Evolutionary conservation across 1,139 yeast species (phyloP).

Genomic region (Kodamaea plutei): DNA sequence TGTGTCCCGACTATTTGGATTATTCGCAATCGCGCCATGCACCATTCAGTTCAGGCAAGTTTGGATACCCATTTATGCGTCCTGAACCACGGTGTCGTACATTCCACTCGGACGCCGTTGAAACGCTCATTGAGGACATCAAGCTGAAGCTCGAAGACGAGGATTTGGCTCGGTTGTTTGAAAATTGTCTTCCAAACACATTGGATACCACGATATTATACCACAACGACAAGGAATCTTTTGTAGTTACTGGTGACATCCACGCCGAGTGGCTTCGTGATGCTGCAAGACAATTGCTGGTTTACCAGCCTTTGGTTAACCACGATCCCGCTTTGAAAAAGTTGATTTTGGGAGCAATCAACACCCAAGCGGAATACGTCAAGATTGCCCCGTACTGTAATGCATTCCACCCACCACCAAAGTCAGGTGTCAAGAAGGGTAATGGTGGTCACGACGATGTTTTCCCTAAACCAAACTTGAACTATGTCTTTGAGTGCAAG

Average conservation of each 20-base stretch:
- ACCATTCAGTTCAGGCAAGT: constrained; percentile 48
- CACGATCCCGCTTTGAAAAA: constrained; percentile 47
- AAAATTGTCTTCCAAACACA: constrained; percentile 84
- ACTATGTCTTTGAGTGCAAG: constrained; percentile 79
- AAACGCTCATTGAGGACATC: constrained; percentile 54
- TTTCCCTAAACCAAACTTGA: constrained; percentile 66
- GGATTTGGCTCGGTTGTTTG: constrained; percentile 72
- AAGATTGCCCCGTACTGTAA: constrained; percentile 73
- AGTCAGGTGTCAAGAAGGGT: constrained; percentile 49
- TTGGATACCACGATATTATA: constrained; percentile 82
- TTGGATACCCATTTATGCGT: constrained; percentile 66
- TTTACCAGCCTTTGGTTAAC: constrained; percentile 59
- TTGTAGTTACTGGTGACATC: constrained; percentile 85
- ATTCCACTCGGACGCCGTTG: constrained; percentile 60
- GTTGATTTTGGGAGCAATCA: constrained; percentile 72
- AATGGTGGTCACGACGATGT: constrained; percentile 63
- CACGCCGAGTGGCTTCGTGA: constrained; percentile 91
- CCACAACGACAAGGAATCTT: constrained; percentile 42
- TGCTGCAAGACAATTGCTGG: constrained; percentile 78
- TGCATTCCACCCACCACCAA: constrained; percentile 84
- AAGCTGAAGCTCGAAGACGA: constrained; percentile 47
- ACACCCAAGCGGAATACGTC: constrained; percentile 68
- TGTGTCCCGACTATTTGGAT: constrained; percentile 40
- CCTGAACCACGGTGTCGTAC: constrained; percentile 74
- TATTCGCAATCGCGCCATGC: constrained; percentile 41